Evolutionary conservation across 164 flowering plant species (phyloP), one percentile per base, ranked within the genome.

Genomic region (Chimonanthus praecox): DNA sequence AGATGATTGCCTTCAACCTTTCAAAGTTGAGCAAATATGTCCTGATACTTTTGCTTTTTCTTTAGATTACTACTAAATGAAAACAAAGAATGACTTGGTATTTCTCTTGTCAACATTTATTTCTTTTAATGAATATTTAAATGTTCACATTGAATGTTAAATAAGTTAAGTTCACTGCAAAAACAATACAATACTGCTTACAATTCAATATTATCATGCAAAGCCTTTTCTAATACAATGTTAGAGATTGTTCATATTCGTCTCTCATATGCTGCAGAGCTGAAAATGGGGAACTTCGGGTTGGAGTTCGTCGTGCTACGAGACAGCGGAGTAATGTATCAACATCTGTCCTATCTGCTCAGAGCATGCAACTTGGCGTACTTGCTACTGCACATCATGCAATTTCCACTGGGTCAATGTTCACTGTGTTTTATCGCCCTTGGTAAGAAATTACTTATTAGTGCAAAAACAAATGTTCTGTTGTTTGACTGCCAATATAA

Each of bases 371-470:
- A 64, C 86, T 80, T 62, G 94, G 92, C 18, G 77, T 88, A 16
- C 84, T 89, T 51, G 86, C 94, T 2, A 84, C 83, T 47, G 88
- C 88, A 18, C 80, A 61, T 67, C 88, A 89, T 78, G 94, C 94
- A 33, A 21, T 87, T 68, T 74, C 81, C 8, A 79, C 89, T 54
- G 85, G 88, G 70, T 78, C 84, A 70, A 75, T 83, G 84, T 88
- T 89, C 70, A 82, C 75, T 47, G 83, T 89, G 44, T 87, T 77
- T 70, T 87, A 83, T 71, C 82, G 69, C 63, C 94, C 94, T 16
- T 82, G 91, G 94, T 89, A 78, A 77, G 85, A 43, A 62, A 67
- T 71, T 45, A 49, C 66, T n/a, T 54, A 54, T 54, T 54, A 54
- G 60, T 54, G 11, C 16, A n/a, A n/a, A n/a, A 54, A 10, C 60